Evolutionary conservation across 164 flowering plant genomes (phyloP), one percentile per base, ranked within the genome.

Genomic region (Aristolochia fimbriata): DNA sequence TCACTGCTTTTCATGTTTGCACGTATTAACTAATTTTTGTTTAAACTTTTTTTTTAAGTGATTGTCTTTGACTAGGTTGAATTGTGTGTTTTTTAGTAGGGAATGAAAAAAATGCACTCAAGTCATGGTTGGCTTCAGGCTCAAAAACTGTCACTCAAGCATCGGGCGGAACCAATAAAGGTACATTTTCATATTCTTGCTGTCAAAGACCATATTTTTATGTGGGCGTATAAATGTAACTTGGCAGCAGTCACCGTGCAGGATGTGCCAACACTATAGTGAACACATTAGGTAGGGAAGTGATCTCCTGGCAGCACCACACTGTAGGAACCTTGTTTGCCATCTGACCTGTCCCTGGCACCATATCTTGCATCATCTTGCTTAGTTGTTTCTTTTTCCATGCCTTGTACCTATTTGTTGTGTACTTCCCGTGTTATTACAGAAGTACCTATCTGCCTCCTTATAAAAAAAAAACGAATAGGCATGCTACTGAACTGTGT

Each of bases 61-160:
- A n/a, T n/a, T n/a, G n/a, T 62, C 20, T 31, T 53, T 30, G 20
- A 17, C 8, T 16, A 9, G 57, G 1, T 13, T 20, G 5, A 54
- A 21, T 12, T 60, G 16, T 55, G 55, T 64, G 47, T 54, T 37
- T 51, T 56, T 41, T 62, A 37, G 68, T 64, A 88, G 98, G 80
- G 45, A 65, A 57, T 58, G 78, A 74, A 65, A 83, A 66, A 71
- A 76, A 70, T 61, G 57, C 83, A 54, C 56, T 92, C 64, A 72
- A 71, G 57, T 76, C 86, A 45, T 92, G 95, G 96, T 82, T 92
- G 49, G 56, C 68, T 47, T 76, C 88, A 61, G 62, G 80, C 55
- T 73, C 87, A 23, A 63, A 67, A 50, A 68, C 25, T 67, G 43
- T 58, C 17, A 70, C 63, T 61, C 62, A 69, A 17, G 59, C 66